phyloP scores from a whole-genome alignment of 768 basidiomycete species.

The Chalciporus piperatus region DNA sequence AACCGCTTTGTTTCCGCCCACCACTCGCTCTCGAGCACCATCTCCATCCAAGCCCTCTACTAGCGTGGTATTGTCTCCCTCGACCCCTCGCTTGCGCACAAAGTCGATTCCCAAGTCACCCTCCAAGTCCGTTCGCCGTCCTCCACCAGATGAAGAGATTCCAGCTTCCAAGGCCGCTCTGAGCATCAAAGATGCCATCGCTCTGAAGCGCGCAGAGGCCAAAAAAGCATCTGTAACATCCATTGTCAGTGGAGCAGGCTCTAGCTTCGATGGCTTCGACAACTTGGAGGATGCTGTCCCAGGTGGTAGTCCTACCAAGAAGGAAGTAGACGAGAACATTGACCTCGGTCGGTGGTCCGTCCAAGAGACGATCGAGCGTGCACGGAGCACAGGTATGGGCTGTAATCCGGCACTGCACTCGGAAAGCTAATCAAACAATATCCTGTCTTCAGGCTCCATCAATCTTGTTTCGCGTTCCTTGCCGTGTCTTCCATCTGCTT shows the following conservation, averaged over 20 bases:
- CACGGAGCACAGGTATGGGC: constrained; percentile 67
- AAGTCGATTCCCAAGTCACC: constrained; percentile 38
- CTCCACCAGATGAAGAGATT: constrained; percentile 19
- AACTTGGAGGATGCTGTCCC: constrained; percentile 51
- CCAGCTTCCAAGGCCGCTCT: constrained; percentile 33
- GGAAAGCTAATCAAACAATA: constrained; percentile 47
- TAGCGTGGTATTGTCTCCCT: constrained; percentile 20
- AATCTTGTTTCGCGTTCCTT: constrained; percentile 75
- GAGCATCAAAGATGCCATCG: constrained; percentile 76
- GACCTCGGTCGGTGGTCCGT: constrained; percentile 59
- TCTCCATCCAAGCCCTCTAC: constrained; percentile 31
- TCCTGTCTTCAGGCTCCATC: constrained; percentile 54
- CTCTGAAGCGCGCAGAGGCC: constrained; percentile 72
- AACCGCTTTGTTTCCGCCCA: constrained; percentile 25
- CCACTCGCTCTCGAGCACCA: constrained; percentile 31
- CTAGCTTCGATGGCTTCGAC: constrained; percentile 36
- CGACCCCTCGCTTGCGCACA: constrained; percentile 34
- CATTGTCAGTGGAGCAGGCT: constrained; percentile 25
- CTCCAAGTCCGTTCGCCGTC: constrained; percentile 26
- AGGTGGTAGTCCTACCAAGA: constrained; percentile 15
- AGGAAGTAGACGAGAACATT: constrained; percentile 48
- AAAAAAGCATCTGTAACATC: constrained; percentile 48
- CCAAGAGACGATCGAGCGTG: constrained; percentile 74
- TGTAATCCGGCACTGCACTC: constrained; percentile 30
- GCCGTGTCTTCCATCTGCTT: constrained; percentile 67